These are phyloP conservation scores for Diutina ranongensis DNA, from an alignment of 1,139 yeast species.

Conservation along the genomic window DNA sequence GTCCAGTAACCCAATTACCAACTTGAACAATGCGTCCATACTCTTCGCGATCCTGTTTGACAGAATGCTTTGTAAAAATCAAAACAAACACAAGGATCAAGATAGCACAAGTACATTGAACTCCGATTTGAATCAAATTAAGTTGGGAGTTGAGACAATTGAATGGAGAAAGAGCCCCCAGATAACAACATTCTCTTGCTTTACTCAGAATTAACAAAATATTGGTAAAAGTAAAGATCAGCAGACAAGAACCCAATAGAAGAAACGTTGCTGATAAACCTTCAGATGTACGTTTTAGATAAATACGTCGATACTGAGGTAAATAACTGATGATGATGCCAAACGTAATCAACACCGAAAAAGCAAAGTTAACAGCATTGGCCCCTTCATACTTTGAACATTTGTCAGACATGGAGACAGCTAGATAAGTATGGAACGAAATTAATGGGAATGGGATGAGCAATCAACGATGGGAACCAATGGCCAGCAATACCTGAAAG, in stretches of 20 bases:
- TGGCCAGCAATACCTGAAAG: too few relatives aligned
- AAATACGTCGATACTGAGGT: conserved; percentile 64
- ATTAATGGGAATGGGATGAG: background rate
- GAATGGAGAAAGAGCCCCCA: conserved; percentile 30
- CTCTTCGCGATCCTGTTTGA: conserved; percentile 36
- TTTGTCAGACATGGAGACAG: conserved; percentile 6
- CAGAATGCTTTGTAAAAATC: conserved; percentile 30
- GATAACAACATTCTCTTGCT: conserved; percentile 42
- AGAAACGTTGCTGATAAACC: conserved; percentile 71
- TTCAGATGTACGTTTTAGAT: conserved; percentile 52
- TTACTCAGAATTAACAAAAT: conserved; percentile 47
- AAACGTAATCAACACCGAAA: conserved; percentile 43
- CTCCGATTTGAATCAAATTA: conserved; percentile 58
- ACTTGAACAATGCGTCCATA: conserved; percentile 29
- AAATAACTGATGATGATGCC: conserved; percentile 68
- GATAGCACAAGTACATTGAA: conserved; percentile 57
- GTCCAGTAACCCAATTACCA: conserved; percentile 27
- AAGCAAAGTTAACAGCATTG: conserved; percentile 30
- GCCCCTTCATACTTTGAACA: conserved; percentile 36
- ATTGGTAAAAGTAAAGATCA: conserved; percentile 59
- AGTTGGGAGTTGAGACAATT: conserved; percentile 63
- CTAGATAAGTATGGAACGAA: background rate
- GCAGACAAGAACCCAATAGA: conserved; percentile 62
- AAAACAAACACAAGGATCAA: conserved; percentile 48
- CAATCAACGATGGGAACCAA: background rate